Conservation (phyloP, 352 stramenopile genomes). For the Globisporangium cederbergense region DNA sequence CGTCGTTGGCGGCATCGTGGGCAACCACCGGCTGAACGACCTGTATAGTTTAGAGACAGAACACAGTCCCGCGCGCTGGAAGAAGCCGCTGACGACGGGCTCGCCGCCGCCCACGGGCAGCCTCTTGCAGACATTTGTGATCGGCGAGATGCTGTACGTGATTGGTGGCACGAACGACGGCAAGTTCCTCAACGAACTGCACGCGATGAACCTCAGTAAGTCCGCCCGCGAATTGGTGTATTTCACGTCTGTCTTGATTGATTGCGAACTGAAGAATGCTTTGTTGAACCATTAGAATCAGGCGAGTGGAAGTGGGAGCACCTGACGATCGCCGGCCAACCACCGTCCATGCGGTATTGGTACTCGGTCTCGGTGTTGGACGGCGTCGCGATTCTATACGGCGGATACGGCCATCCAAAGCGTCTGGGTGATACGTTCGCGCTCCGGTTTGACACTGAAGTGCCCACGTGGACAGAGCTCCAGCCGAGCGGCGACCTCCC, state of each 20-base stretch:
- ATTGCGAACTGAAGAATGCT: not conserved
- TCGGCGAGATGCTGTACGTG: slow-evolving; percentile 42
- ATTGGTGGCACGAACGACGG: slow-evolving; percentile 57
- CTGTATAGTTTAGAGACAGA: slow-evolving; percentile 41
- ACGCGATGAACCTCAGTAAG: slow-evolving; percentile 46
- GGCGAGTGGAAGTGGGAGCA: slow-evolving; percentile 52
- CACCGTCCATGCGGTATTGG: slow-evolving; percentile 61
- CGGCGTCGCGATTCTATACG: slow-evolving; percentile 45
- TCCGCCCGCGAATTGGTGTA: not conserved
- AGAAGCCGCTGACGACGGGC: slow-evolving; percentile 31
- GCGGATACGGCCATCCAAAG: slow-evolving; percentile 49
- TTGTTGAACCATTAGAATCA: slow-evolving; percentile 19
- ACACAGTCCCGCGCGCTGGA: slow-evolving; percentile 24
- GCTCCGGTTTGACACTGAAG: slow-evolving; percentile 41
- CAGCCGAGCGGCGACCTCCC: slow-evolving; percentile 37
- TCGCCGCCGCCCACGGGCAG: slow-evolving; percentile 34
- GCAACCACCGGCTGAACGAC: slow-evolving; percentile 52
- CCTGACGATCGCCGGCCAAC: slow-evolving; percentile 34
- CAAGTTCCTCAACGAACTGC: slow-evolving; percentile 57
- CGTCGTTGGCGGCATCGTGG: slow-evolving; percentile 61
- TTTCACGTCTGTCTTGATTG: not conserved
- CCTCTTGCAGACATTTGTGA: slow-evolving; percentile 52
- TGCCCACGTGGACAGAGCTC: slow-evolving; percentile 48
- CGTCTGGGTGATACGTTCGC: slow-evolving; percentile 53
- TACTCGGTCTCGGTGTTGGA: slow-evolving; percentile 46